phyloP scores from a whole-genome alignment of 139 green algal genomes.

The Pleodorina starrii region DNA sequence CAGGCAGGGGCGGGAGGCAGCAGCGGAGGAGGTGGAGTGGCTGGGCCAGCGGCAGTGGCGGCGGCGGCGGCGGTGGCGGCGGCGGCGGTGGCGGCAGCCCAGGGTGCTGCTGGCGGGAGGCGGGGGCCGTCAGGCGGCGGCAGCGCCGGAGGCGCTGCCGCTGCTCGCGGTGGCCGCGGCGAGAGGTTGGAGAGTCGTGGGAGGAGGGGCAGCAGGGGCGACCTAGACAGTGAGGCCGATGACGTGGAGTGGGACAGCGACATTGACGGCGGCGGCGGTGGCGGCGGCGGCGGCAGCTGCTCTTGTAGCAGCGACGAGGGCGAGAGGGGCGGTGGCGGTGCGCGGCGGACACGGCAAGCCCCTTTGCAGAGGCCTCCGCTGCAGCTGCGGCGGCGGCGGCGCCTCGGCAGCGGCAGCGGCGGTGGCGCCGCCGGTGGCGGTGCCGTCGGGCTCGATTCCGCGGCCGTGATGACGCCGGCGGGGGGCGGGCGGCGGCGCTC shows the following conservation, averaged over 20 bases:
- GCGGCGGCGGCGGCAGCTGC: too few relatives aligned
- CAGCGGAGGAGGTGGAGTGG: not conserved
- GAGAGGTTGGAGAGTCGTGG: not conserved
- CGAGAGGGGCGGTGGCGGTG: too few relatives aligned
- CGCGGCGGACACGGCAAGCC: not conserved
- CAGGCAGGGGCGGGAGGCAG: not conserved
- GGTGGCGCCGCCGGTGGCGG: not conserved
- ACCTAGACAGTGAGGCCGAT: not conserved
- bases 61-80: too few relatives aligned
- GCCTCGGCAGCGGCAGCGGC: not conserved
- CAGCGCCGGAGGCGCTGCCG: not conserved
- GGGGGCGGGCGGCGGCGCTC: not conserved
- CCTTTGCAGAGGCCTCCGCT: too few relatives aligned
- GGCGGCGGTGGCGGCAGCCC: too few relatives aligned
- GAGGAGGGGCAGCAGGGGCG: not conserved
- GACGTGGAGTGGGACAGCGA: not conserved
- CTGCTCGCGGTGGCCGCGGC: too few relatives aligned
- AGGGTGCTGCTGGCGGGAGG: not conserved
- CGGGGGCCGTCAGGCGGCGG: not conserved
- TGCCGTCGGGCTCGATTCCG: not conserved
- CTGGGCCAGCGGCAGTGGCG: too few relatives aligned
- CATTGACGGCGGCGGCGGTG: not conserved
- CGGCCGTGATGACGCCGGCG: not conserved
- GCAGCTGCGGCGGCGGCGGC: not conserved
- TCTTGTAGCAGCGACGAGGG: too few relatives aligned